Percentiles rank a stretch among this genome's conserved stretches.
phyloP scores from a whole-genome alignment of 2,329 filamentous ascomycete species.

The Sporothrix variecibatus region DNA sequence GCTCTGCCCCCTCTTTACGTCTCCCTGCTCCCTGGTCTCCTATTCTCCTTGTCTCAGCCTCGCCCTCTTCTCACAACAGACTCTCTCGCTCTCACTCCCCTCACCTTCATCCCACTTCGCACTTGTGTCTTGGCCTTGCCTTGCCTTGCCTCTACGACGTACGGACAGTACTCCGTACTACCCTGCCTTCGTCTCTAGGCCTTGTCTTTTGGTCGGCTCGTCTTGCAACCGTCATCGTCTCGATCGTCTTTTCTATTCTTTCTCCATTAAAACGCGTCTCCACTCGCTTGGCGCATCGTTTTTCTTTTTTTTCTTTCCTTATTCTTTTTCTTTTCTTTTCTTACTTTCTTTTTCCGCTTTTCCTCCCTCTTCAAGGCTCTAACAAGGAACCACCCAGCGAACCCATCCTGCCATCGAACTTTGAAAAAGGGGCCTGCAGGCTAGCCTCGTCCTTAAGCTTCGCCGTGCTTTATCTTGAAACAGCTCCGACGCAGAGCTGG shows the following conservation, averaged over 20 bases:
- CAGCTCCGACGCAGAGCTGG: conserved; percentile 10
- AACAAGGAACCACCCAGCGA: neutral
- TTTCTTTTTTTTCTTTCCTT: neutral
- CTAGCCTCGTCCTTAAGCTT: conserved; percentile 17
- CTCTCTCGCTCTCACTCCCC: neutral
- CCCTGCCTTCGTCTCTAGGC: neutral
- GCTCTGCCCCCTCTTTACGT: neutral
- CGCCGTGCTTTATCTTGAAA: conserved; percentile 11
- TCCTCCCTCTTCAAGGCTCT: neutral
- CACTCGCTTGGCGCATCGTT: neutral
- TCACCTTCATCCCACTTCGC: neutral
- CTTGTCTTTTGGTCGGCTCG: neutral
- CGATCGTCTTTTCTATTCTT: neutral
- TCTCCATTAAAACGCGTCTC: conserved; percentile 16
- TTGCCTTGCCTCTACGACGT: too few species aligned
- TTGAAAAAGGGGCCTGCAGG: neutral
- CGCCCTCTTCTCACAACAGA: neutral
- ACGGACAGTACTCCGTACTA: too few species aligned
- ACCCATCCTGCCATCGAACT: neutral
- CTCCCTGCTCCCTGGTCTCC: conserved; percentile 9
- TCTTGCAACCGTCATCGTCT: neutral
- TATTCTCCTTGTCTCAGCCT: conserved; percentile 2
- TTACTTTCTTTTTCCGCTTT: neutral
- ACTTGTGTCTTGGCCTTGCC: conserved; percentile 7
- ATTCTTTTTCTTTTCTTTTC: neutral